Base-by-base conservation (phyloP, 2,329 filamentous ascomycete genomes). In the Penicillium freii region DNA sequence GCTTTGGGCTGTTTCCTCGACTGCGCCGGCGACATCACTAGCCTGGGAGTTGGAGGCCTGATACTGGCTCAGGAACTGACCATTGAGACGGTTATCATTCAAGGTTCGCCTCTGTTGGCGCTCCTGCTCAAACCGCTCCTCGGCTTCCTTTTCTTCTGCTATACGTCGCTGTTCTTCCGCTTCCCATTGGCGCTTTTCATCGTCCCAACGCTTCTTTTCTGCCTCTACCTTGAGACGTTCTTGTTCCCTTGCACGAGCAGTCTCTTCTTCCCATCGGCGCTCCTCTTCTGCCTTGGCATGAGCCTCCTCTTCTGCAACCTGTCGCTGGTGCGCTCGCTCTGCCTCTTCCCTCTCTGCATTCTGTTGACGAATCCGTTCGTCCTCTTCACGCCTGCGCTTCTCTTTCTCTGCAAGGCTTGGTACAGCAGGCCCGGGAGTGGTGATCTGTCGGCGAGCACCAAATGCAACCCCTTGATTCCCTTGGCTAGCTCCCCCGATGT, bases 401-500 rank as follows among this genome's bases (percentile, higher is more conserved):
- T 96, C 90, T 77, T 96, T 97, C 66, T 96, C 92, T 3, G 88
- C 89, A 62, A 92, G 67, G 70, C 81, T 93, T 1, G 92, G 92
- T 10, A 97, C 91, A 45, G 84, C 75, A 5, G 94, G 94, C 33
- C 85, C 82, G 15, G 91, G 85, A 66, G 83, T 91, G 9, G 92
- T 97, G 71, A 99, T 97, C 77, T 99, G 94, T 59, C 94, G 86
- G 66, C 92, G 85, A 19, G 88, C 91, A 55, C 94, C 94, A 75
- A 97, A 97, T 11, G 90, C 86, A 66, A 99, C 91, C 19, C 94
- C 94, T 60, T 97, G 86, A 67, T 96, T 97, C 3, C 91, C 93
- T 73, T 99, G 94, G 69, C 91, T 97, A 27, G 94, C 94, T 48
- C 94, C 94, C 57, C 94, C 94, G 89, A 97, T 94, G 75, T 97